phyloP scores from a whole-genome alignment of 441 rosid species.

The Pelargonium fulgidum region DNA sequence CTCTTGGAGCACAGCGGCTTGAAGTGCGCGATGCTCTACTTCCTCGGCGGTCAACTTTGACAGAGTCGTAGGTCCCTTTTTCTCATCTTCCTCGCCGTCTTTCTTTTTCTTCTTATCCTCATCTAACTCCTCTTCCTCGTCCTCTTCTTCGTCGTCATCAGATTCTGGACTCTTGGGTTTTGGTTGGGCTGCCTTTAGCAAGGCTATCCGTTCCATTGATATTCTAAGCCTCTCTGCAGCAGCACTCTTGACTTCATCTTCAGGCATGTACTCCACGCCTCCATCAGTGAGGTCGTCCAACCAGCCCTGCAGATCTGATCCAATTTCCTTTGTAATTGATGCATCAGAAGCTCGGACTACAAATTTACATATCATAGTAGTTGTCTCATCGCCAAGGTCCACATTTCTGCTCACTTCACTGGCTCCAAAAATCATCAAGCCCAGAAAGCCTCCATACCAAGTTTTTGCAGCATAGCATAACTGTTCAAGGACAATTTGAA shows the following conservation, averaged over 20 bases:
- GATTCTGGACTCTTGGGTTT: constrained; percentile 53
- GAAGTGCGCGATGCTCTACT: constrained; percentile 93
- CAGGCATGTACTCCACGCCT: constrained; percentile 91
- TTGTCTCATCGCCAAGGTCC: constrained; percentile 92
- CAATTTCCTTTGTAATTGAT: constrained; percentile 82
- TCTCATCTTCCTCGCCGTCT: constrained; percentile 29
- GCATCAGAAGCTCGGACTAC: constrained; percentile 97
- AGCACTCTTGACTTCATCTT: constrained; percentile 87
- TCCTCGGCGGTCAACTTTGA: constrained; percentile 89
- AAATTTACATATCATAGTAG: constrained; percentile 95
- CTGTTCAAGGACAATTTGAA: constrained; percentile 34
- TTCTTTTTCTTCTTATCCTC: constrained; percentile 31
- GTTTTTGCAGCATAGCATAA: constrained; percentile 96
- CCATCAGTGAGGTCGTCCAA: constrained; percentile 93
- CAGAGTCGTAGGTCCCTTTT: constrained; percentile 68
- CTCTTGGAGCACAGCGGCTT: constrained; percentile 89
- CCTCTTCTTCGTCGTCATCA: constrained; percentile 40
- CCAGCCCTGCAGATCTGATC: constrained; percentile 89
- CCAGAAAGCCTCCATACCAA: constrained; percentile 93
- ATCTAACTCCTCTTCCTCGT: constrained; percentile 29
- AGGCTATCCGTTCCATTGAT: constrained; percentile 87
- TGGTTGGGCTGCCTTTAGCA: constrained; percentile 88
- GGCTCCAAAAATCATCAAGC: constrained; percentile 95
- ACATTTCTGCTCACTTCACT: constrained; percentile 98
- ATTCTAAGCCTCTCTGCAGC: constrained; percentile 85